Base-by-base conservation (phyloP, 177 flowering plant genomes). In the Vitis hybrid region DNA sequence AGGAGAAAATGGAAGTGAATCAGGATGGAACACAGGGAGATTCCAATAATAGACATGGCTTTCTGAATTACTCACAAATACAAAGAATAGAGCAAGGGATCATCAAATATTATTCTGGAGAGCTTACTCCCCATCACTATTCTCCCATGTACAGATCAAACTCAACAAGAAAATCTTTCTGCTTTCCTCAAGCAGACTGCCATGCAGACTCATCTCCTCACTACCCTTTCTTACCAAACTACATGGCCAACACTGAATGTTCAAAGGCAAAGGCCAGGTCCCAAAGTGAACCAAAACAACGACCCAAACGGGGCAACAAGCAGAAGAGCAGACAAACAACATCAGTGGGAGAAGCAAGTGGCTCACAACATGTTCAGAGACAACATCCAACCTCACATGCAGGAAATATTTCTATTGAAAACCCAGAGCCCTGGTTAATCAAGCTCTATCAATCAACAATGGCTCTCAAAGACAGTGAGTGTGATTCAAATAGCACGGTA, bases 231-330 rank as follows among this genome's bases (percentile, higher is more conserved):
- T 8, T n/a, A 7, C 88, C 84, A 51, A 79, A 63, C 55, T 85
- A 79, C 69, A 85, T 82, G 88, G 60, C 77, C 51, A 77, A 79
- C 51, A 85, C 88, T 65, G 70, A 79, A 59, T 88, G 90, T 13
- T 88, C 86, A 13, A 82, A 67, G 78, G 90, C 92, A 18, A 88
- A 86, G 75, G 70, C 34, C 59, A 79, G 92, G 66, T 85, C 90
- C 65, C 86, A 85, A 8, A 88, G 92, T 70, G 92, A 81, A 65
- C 86, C 88, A 14, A 83, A 74, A 56, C 88, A 79, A 45, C 66
- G 88, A 17, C 85, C 85, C 2, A 56, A 65, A 8, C 21, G 10
- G 67, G 23, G 18, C 14, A 12, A 9, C 30, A 78, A 56, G 21
- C 64, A 56, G 13, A 69, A 55, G 56, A 69, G 65, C 68, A 75